phyloP scores from a whole-genome alignment of 83 land plant genomes.

The Thuja plicata region DNA sequence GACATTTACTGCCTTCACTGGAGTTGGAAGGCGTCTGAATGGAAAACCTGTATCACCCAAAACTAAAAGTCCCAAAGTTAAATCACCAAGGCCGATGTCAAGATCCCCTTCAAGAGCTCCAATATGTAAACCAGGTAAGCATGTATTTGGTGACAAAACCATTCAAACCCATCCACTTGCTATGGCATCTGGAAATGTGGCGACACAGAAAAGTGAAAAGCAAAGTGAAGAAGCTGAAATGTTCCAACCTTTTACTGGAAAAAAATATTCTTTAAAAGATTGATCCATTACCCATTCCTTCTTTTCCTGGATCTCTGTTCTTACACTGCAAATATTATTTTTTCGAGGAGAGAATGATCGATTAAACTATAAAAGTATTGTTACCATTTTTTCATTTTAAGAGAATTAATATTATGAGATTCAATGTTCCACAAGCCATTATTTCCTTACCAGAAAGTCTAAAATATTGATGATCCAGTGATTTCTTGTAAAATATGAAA shows the following conservation, averaged over 20 bases:
- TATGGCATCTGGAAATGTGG: slow-evolving; percentile 11
- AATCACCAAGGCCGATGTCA: no score
- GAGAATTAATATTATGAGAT: no score
- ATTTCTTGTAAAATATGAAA: no score
- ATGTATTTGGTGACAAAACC: slow-evolving; percentile 62
- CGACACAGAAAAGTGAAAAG: slow-evolving; percentile 22
- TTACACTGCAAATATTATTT: no score
- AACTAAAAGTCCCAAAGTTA: slow-evolving; percentile 4
- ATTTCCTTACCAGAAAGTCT: no score
- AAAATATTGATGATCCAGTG: no score
- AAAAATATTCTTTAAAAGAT: slow-evolving; percentile 38
- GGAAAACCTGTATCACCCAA: slow-evolving; percentile 52
- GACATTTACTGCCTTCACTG: slow-evolving; percentile 77
- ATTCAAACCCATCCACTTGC: background rate
- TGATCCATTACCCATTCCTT: no score
- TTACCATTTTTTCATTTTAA: no score
- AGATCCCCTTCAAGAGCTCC: slow-evolving; percentile 1
- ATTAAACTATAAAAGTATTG: no score
- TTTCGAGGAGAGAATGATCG: no score
- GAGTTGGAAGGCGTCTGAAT: slow-evolving; percentile 82
- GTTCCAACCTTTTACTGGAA: slow-evolving; percentile 89
- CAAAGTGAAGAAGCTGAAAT: slow-evolving; percentile 61
- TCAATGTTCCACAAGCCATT: no score
- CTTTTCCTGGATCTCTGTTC: no score
- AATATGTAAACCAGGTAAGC: slow-evolving; percentile 58